Evolutionary conservation across 192 early-diverging fungal species (phyloP), one percentile per base, ranked within the genome.

Genomic region (Lunasporangiospora selenospora): DNA sequence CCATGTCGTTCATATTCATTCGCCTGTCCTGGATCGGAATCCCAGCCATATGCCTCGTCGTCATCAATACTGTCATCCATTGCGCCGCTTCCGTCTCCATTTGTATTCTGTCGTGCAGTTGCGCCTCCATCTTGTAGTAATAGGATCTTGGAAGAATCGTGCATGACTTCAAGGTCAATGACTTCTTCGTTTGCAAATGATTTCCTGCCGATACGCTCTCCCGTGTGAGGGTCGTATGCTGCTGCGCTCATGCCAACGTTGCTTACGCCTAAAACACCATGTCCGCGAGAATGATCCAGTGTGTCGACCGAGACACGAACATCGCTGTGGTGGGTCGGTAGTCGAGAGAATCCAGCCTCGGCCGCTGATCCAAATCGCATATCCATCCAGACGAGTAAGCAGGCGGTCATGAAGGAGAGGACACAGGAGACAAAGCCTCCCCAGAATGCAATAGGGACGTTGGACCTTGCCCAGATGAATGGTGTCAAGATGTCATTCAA

Each of bases 401-500:
- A 48, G 8, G 67, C 81, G 23, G 57, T 79, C 26, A 73, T 36
- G 23, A 80, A 76, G 34, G 80, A 81, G 3, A 54, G 7, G 4
- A 79, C 24, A 42, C 81, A 81, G 5, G 81, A 70, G 7, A 75
- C 57, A 31, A 85, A 67, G 4, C 85, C 85, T 12, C 81, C 57
- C 85, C 85, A 87, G 16, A 63, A 79, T 3, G 87, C 80, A 10
- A 37, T 16, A 12, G 65, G 51, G 2, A 78, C 62, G 11, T 29
- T 54, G 1, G 55, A 69, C 6, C 26, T 18, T 7, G 64, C 58
- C 36, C 77, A 82, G 16, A 89, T 59, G 39, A 69, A 79, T 10
- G 87, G 87, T 2, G 79, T 79, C 16, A 87, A 16, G 18, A 82
- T 76, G 38, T 85, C 87, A 47, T 84, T 86, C 31, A 83, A 39